These are phyloP conservation scores for Exutisphaerella laricina DNA, from an alignment of 2,329 filamentous ascomycete genomes.

Conservation along the genomic window DNA sequence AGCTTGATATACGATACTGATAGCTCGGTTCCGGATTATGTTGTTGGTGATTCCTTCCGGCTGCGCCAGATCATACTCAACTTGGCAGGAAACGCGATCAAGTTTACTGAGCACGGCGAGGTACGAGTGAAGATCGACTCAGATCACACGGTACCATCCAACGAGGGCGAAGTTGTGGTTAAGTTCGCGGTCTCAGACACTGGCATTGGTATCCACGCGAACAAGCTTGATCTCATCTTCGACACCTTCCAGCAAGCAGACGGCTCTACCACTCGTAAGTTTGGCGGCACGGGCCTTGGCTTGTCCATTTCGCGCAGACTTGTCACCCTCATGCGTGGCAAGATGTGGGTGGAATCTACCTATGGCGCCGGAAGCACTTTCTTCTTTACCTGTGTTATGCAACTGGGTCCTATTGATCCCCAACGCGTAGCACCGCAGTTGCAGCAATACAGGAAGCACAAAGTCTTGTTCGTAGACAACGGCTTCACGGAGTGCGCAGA, in stretches of 20 bases:
- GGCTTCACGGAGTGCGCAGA: slow-evolving; percentile 70
- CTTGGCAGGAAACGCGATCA: slow-evolving; percentile 95
- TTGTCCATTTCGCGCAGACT: slow-evolving; percentile 92
- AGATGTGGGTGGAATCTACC: slow-evolving; percentile 91
- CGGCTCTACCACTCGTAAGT: slow-evolving; percentile 91
- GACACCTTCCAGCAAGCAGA: slow-evolving; percentile 99
- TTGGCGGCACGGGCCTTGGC: slow-evolving; percentile 89
- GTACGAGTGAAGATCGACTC: slow-evolving; percentile 88
- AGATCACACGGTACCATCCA: slow-evolving; percentile 60
- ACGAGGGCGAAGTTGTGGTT: slow-evolving; percentile 76
- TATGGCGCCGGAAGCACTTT: slow-evolving; percentile 90
- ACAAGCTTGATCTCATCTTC: slow-evolving; percentile 96
- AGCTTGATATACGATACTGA: slow-evolving; percentile 92
- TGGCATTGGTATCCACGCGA: slow-evolving; percentile 89
- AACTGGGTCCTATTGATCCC: slow-evolving; percentile 73
- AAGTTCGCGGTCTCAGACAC: slow-evolving; percentile 96
- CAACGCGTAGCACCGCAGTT: slow-evolving; percentile 75
- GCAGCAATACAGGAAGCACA: slow-evolving; percentile 83
- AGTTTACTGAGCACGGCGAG: slow-evolving; percentile 95
- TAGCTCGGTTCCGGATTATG: slow-evolving; percentile 87
- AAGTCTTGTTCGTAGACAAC: slow-evolving; percentile 92
- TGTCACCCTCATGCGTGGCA: slow-evolving; percentile 92
- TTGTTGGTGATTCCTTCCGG: slow-evolving; percentile 94
- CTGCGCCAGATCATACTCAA: slow-evolving; percentile 95
- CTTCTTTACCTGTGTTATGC: slow-evolving; percentile 92